Base-by-base conservation (phyloP, 306 rosid genomes). In the Cajanus cajan region DNA sequence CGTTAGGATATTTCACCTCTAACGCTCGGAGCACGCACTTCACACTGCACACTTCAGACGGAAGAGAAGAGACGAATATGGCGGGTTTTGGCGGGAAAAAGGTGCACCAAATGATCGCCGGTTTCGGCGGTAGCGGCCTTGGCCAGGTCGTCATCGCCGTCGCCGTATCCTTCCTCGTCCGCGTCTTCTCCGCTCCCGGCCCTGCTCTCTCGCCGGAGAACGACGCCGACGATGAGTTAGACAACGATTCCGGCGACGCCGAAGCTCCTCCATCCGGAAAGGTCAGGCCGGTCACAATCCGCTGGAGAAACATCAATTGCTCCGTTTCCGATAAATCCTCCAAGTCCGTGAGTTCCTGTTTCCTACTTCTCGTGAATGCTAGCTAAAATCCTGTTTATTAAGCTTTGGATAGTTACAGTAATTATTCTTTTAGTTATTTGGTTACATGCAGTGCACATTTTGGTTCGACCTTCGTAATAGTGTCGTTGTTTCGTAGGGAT, bases 271-370 rank as follows among this genome's bases (percentile, higher is more conserved):
- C 37, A 2, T 2, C 80, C 73, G 86, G 91, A 4, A 78, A 86
- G 44, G 86, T 94, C 52, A 13, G 68, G 7, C 97, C 97, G 57
- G 97, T 94, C 43, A 84, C 89, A 52, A 92, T 94, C 78, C 91
- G 85, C 43, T 94, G 98, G 98, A 86, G 84, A 36, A 86, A 79
- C 78, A 83, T 94, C 82, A 88, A 87, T 37, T 94, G 97, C 81
- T 89, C 92, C 57, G 82, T 92, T 54, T 85, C 89, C 22, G 90
- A 90, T 72, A 92, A 88, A 74, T 84, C 95, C 55, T 86, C 88
- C 76, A 71, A 82, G 73, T 78, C 89, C 28, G 97, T 92, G 61
- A 85, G 87, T 88, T 82, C 80, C 71, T 67, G 31, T 68, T 14
- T 34, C 10, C 15, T 81, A 40, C 21, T 22, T 7, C 12, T 12